phyloP scores from a whole-genome alignment of 257 asterid genomes.

The Przewalskia tangutica region DNA sequence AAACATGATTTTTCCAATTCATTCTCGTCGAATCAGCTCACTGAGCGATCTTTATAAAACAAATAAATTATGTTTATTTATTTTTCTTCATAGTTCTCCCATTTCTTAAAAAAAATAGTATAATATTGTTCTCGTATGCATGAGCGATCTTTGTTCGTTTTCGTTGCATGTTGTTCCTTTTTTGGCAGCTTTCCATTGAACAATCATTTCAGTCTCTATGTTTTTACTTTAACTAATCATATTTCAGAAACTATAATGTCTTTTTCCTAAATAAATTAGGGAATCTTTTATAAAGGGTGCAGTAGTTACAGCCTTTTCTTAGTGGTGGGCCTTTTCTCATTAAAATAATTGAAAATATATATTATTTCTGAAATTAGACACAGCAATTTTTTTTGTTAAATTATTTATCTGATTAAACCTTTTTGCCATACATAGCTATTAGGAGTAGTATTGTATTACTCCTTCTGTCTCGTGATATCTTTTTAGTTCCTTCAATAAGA shows the following conservation, averaged over 20 bases:
- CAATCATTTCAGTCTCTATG: conserved; percentile 2
- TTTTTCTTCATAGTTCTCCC: neutral
- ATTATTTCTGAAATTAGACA: neutral
- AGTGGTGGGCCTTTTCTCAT: neutral
- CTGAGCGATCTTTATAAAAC: no score
- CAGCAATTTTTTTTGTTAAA: neutral
- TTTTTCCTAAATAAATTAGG: neutral
- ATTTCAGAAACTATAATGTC: neutral
- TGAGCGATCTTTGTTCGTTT: neutral
- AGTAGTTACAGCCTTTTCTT: neutral
- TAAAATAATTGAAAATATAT: neutral
- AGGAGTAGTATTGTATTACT: no score
- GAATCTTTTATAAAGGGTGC: neutral
- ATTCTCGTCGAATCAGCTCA: no score
- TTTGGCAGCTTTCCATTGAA: neutral
- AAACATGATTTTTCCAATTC: no score
- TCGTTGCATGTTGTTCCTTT: neutral
- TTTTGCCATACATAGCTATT: neutral
- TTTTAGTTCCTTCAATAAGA: no score
- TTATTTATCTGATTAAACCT: neutral
- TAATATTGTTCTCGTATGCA: neutral
- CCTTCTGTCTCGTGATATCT: no score
- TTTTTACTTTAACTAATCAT: neutral
- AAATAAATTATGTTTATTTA: neutral
- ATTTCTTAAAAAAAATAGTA: no score